A percentile compares a stretch with the other conserved stretches of the same genome.
phyloP scores from a whole-genome alignment of 352 stramenopile species.

The Pythium scleroteichum region DNA sequence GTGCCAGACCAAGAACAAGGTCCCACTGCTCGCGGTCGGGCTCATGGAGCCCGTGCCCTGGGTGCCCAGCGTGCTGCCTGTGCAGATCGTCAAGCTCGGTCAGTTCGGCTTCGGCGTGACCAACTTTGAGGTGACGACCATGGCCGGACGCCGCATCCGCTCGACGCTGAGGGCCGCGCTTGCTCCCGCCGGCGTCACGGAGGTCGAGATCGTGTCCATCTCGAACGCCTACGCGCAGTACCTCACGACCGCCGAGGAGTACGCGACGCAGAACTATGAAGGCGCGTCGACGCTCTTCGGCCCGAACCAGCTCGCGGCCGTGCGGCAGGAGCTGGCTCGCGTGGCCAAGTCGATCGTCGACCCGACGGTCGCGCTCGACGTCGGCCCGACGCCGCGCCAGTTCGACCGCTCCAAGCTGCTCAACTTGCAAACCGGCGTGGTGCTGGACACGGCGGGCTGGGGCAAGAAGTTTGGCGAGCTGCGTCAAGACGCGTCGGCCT shows the following conservation, averaged over 20 bases:
- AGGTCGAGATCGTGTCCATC: slow-evolving; percentile 54
- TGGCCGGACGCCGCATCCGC: slow-evolving; percentile 54
- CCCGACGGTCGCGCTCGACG: slow-evolving; percentile 27
- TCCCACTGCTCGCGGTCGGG: slow-evolving; percentile 38
- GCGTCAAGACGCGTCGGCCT: slow-evolving; percentile 25
- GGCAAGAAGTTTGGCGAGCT: slow-evolving; percentile 31
- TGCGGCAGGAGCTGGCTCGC: slow-evolving; percentile 54
- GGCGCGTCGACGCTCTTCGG: slow-evolving; percentile 72
- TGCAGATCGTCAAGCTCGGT: slow-evolving; percentile 57
- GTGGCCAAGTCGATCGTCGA: slow-evolving; percentile 38
- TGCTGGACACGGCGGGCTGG: slow-evolving; percentile 32
- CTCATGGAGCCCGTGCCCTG: slow-evolving; percentile 45
- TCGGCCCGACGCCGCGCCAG: slow-evolving; percentile 37
- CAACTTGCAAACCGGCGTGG: slow-evolving; percentile 39
- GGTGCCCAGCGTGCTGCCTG: slow-evolving; percentile 47
- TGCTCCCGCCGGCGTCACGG: slow-evolving; percentile 24
- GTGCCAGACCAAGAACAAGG: slow-evolving; percentile 44
- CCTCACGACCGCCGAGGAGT: slow-evolving; percentile 65
- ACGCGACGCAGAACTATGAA: slow-evolving; percentile 66
- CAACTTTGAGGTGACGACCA: slow-evolving; percentile 65
- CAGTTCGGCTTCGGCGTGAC: slow-evolving; percentile 51
- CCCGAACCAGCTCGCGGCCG: slow-evolving; percentile 54
- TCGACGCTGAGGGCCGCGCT: slow-evolving; percentile 34
- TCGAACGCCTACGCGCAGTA: slow-evolving; percentile 71
- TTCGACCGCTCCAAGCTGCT: slow-evolving; percentile 38